Conservation (phyloP, 2,329 filamentous ascomycete genomes). For the Hypoxylon sp. region DNA sequence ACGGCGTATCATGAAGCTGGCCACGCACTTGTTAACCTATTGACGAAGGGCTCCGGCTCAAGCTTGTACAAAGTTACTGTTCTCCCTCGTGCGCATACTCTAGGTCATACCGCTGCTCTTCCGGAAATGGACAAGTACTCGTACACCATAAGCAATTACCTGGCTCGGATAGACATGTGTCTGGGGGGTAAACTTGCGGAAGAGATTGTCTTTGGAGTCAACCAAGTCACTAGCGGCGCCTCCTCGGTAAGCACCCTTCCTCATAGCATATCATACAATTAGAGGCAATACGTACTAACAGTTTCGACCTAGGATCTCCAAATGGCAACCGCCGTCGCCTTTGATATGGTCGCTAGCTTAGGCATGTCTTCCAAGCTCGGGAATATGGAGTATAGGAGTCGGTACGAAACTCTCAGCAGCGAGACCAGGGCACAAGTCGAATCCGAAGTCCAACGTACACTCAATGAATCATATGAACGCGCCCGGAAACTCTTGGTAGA, state of each 20-base stretch:
- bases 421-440: conserved; percentile 92
- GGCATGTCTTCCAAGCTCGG: conserved; percentile 92
- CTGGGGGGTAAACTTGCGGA: conserved; percentile 92
- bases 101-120: conserved; percentile 89
- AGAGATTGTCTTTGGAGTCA: conserved; percentile 91
- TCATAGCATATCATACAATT: background rate
- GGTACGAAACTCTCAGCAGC: conserved; percentile 85
- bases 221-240: conserved; percentile 91
- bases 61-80: conserved; percentile 98
- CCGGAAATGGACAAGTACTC: conserved; percentile 95
- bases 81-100: conserved; percentile 86
- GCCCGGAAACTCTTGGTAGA: conserved; percentile 79
- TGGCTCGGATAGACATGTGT: conserved; percentile 82
- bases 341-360: conserved; percentile 87
- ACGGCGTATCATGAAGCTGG: conserved; percentile 98
- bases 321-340: conserved; percentile 84
- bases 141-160: conserved; percentile 85
- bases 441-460: conserved; percentile 84
- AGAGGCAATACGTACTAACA: conserved; percentile 48
- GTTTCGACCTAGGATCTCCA: conserved; percentile 77
- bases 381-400: conserved; percentile 87
- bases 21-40: conserved; percentile 90
- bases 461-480: conserved; percentile 85
- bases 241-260: conserved; percentile 72
- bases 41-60: conserved; percentile 78